Conservation (phyloP, 1,284 basidiomycete genomes). For the Trametes polyzona region DNA sequence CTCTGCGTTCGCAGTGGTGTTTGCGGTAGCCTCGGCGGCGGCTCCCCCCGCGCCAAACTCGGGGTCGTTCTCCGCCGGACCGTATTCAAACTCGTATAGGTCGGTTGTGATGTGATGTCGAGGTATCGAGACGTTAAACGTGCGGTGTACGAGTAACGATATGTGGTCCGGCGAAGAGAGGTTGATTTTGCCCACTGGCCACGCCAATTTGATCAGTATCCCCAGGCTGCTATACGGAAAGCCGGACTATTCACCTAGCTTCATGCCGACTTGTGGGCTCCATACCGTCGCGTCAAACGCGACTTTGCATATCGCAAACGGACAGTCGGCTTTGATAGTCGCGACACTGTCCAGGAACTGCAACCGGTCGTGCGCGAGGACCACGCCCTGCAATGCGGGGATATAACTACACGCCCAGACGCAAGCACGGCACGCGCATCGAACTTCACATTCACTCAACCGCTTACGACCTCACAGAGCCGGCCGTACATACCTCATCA, state of each 20-base stretch:
- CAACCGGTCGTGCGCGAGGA: constrained; percentile 85
- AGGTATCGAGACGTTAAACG: constrained; percentile 97
- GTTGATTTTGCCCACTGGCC: constrained; percentile 81
- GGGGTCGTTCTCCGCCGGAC: constrained; percentile 75
- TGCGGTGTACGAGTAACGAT: constrained; percentile 89
- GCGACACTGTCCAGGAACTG: constrained; percentile 73
- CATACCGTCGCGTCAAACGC: constrained; percentile 88
- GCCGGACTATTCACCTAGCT: constrained; percentile 62
- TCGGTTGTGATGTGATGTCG: constrained; percentile 87
- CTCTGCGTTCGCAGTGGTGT: constrained; percentile 28
- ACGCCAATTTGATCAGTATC: background rate
- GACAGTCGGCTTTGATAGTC: constrained; percentile 82
- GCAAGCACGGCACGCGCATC: background rate
- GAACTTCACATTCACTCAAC: constrained; percentile 16
- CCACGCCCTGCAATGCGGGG: constrained; percentile 84
- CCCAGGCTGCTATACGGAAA: background rate
- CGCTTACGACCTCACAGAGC: background rate
- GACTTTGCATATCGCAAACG: constrained; percentile 80
- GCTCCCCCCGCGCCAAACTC: constrained; percentile 59
- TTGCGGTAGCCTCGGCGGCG: background rate
- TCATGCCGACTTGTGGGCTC: constrained; percentile 87
- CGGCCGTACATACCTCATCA: constrained; percentile 77
- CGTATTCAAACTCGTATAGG: constrained; percentile 88
- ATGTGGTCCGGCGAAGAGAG: constrained; percentile 94
- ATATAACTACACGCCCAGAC: constrained; percentile 70